phyloP scores from a whole-genome alignment of 345 rosid species.

The Anastatica hierochuntica region DNA sequence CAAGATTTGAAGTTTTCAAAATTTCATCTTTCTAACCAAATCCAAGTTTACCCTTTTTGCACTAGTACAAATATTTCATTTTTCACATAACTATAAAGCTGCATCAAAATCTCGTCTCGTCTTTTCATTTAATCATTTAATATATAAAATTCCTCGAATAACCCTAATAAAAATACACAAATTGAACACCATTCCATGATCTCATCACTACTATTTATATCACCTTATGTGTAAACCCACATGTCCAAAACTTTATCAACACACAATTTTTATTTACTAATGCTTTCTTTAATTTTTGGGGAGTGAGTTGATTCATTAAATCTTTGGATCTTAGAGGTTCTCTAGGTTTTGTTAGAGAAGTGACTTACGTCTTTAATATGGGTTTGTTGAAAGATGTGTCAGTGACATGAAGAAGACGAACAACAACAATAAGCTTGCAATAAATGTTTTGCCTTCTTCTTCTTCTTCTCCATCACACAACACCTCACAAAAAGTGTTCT shows the following conservation, averaged over 20 bases:
- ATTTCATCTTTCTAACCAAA: conserved; percentile 35
- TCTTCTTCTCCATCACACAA: conserved; percentile 36
- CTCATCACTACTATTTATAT: conserved; percentile 66
- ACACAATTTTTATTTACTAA: conserved; percentile 18
- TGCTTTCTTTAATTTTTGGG: not conserved
- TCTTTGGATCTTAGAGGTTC: conserved; percentile 5
- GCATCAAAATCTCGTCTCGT: conserved; percentile 33
- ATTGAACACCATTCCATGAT: conserved; percentile 28
- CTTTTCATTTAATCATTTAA: conserved; percentile 32
- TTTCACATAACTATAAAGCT: conserved; percentile 24
- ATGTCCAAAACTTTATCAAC: conserved; percentile 43
- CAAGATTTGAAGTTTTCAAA: conserved; percentile 7
- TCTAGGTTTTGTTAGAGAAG: conserved; percentile 32
- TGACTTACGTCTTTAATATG: conserved; percentile 18
- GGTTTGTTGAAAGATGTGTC: conserved; percentile 38
- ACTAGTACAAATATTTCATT: not conserved
- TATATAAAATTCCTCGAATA: not conserved
- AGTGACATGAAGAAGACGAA: conserved; percentile 40
- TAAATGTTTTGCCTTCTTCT: conserved; percentile 42
- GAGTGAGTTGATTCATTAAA: conserved; percentile 15
- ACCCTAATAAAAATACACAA: no score
- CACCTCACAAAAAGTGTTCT: conserved; percentile 21
- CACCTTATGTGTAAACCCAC: conserved; percentile 41
- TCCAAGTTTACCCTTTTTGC: conserved; percentile 8
- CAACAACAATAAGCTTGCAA: conserved; percentile 31